These are phyloP conservation scores for Diplogelasinospora grovesii DNA, from an alignment of 495 filamentous ascomycete species.

Conservation along the genomic window DNA sequence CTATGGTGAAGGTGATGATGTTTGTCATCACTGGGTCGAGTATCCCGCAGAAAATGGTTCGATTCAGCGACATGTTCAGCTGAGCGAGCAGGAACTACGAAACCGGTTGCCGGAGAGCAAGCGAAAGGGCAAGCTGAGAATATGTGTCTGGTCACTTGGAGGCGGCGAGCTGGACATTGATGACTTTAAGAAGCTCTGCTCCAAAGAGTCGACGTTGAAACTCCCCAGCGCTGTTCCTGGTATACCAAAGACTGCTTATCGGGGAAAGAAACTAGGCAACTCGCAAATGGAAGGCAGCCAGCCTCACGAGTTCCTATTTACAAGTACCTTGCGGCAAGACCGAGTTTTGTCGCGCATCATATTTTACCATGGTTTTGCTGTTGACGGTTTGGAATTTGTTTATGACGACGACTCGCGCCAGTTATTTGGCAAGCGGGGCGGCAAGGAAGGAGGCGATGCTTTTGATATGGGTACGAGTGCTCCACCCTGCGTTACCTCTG, in stretches of 20 bases:
- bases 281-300: constrained; percentile 66
- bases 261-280: constrained; percentile 67
- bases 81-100: constrained; percentile 71
- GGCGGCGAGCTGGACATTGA: constrained; percentile 66
- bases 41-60: constrained; percentile 56
- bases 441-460: constrained; percentile 64
- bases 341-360: constrained; percentile 69
- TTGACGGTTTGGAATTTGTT: constrained; percentile 87
- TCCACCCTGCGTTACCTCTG: no score
- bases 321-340: constrained; percentile 58
- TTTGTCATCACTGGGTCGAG: constrained; percentile 74
- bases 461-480: constrained; percentile 69
- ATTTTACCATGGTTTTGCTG: constrained; percentile 68
- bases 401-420: constrained; percentile 87
- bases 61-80: constrained; percentile 60
- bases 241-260: constrained; percentile 67
- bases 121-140: constrained; percentile 60
- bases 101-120: constrained; percentile 61
- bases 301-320: constrained; percentile 67
- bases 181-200: constrained; percentile 60
- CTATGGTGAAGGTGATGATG: constrained; percentile 62
- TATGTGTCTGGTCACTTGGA: constrained; percentile 67
- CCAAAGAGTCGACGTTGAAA: constrained; percentile 65
- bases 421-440: constrained; percentile 81
- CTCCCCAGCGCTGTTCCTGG: constrained; percentile 36